Evolutionary conservation across 768 basidiomycete species (phyloP).

Genomic region (Russula sp.): DNA sequence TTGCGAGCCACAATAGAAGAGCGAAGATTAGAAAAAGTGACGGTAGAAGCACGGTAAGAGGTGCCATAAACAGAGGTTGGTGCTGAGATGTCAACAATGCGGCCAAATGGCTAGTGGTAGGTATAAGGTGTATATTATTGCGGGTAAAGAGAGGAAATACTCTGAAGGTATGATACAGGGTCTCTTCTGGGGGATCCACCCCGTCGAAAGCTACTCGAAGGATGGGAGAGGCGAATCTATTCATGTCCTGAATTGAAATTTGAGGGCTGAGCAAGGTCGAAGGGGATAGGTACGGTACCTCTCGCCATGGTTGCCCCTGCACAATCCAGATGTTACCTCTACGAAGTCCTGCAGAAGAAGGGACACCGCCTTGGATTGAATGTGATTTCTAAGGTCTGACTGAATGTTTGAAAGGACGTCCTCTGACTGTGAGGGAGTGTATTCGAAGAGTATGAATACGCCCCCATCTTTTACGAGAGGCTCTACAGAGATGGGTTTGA

Average conservation of each 20-base stretch:
- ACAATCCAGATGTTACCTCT: slow-evolving; percentile 66
- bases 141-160: slow-evolving; percentile 43
- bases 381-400: slow-evolving; percentile 45
- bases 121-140: slow-evolving; percentile 19
- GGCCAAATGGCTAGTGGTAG: slow-evolving; percentile 68
- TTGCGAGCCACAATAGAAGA: slow-evolving; percentile 83
- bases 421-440: slow-evolving; percentile 37
- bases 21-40: slow-evolving; percentile 60
- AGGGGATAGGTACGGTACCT: slow-evolving; percentile 50
- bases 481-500: slow-evolving; percentile 60
- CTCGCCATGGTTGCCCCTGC: slow-evolving; percentile 75
- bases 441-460: slow-evolving; percentile 74
- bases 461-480: slow-evolving; percentile 80
- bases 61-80: slow-evolving; percentile 65
- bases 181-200: slow-evolving; percentile 78
- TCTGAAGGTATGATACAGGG: slow-evolving; percentile 71
- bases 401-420: slow-evolving; percentile 49
- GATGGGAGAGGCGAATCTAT: slow-evolving; percentile 69
- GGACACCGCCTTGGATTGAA: slow-evolving; percentile 53
- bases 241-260: slow-evolving; percentile 65
- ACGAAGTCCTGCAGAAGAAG: slow-evolving; percentile 58
- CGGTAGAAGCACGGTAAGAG: slow-evolving; percentile 57
- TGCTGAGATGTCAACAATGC: slow-evolving; percentile 61
- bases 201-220: slow-evolving; percentile 85
- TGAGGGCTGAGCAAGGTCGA: background rate